Evolutionary conservation across 495 filamentous ascomycete genomes (phyloP).

Genomic region (Penicillium goetzii): DNA sequence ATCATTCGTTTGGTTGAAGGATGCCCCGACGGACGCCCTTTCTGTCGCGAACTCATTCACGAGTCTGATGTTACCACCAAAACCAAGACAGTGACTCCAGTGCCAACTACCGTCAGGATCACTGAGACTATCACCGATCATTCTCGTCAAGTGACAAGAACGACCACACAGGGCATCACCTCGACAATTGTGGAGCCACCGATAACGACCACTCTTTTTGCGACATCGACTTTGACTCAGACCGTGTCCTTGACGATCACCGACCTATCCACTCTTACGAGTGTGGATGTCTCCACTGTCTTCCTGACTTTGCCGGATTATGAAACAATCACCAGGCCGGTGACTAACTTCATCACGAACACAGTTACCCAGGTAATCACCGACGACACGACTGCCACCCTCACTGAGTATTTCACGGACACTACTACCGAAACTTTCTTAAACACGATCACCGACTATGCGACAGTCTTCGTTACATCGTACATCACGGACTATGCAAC

Average conservation of each 20-base stretch:
- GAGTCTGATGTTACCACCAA: not conserved
- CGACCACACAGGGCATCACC: not conserved
- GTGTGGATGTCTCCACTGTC: not conserved
- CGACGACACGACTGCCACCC: not conserved
- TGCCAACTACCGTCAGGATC: not conserved
- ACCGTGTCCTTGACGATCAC: not conserved
- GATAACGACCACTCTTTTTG: not conserved
- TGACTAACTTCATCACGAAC: not conserved
- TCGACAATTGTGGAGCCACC: not conserved
- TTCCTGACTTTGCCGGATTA: not conserved
- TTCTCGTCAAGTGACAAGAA: not conserved
- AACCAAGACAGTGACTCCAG: not conserved
- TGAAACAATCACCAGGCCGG: not conserved
- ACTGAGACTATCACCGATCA: not conserved
- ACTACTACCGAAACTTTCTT: not conserved
- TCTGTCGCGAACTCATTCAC: constrained; percentile 14
- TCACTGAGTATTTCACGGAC: constrained; percentile 1
- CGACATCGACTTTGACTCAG: not conserved
- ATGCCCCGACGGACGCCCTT: constrained; percentile 5
- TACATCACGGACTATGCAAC: not conserved
- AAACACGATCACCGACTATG: not conserved
- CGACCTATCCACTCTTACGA: not conserved
- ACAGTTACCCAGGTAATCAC: not conserved
- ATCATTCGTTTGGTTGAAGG: constrained; percentile 5
- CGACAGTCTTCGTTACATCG: not conserved